Percentiles rank a stretch among this genome's conserved stretches.
phyloP scores from a whole-genome alignment of 2,329 filamentous ascomycete genomes.

The Dothideomycetes sp. region DNA sequence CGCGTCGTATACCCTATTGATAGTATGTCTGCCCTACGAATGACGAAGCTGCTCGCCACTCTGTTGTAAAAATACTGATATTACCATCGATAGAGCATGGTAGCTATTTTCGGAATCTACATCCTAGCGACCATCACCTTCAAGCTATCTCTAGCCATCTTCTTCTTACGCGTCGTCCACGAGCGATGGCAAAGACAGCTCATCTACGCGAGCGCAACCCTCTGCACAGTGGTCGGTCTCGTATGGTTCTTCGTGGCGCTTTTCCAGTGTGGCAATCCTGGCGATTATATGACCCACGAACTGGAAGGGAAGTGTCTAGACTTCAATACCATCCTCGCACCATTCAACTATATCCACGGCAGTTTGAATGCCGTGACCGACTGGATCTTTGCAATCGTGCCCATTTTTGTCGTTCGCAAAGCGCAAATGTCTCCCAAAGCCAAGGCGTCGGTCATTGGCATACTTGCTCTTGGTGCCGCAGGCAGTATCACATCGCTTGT shows the following conservation, averaged over 20 bases:
- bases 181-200: constrained; percentile 25
- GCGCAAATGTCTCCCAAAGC: constrained; percentile 29
- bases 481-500: constrained; percentile 17
- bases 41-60: too few species aligned
- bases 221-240: constrained; percentile 21
- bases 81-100: neutral
- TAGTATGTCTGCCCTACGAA: too few species aligned
- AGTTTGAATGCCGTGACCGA: constrained; percentile 27
- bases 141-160: constrained; percentile 35
- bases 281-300: constrained; percentile 12
- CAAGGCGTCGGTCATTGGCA: constrained; percentile 27
- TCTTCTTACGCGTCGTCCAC: constrained; percentile 32
- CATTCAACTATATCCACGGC: constrained; percentile 14
- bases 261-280: constrained; percentile 20
- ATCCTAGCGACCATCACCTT: constrained; percentile 27
- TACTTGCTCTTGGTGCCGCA: constrained; percentile 27
- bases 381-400: constrained; percentile 25
- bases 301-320: constrained; percentile 11
- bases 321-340: constrained; percentile 13
- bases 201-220: constrained; percentile 17
- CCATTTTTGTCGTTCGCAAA: constrained; percentile 28
- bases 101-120: constrained; percentile 18
- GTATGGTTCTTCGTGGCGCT: constrained; percentile 22
- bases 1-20: too few species aligned
- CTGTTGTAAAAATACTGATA: too few species aligned